These are phyloP conservation scores for Aspergillus carbonarius DNA, from an alignment of 2,329 filamentous ascomycete genomes.

Conservation along the genomic window DNA sequence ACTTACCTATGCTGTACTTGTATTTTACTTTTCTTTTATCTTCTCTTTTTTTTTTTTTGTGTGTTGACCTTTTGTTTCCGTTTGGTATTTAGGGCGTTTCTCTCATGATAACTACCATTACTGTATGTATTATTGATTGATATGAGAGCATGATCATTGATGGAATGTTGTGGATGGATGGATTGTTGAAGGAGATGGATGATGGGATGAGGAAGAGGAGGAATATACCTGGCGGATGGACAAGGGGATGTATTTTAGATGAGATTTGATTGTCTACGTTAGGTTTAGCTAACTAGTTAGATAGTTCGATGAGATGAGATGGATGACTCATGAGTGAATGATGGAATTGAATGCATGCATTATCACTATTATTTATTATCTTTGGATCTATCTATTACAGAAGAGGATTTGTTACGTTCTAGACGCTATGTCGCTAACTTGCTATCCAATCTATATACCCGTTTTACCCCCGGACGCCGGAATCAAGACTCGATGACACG, in stretches of 20 bases:
- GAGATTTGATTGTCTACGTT: neutral
- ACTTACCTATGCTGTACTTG: neutral
- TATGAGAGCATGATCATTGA: constrained; percentile 14
- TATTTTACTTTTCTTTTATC: constrained; percentile 6
- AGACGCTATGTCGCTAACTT: too few relatives aligned
- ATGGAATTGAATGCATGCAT: constrained; percentile 2
- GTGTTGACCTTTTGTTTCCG: neutral
- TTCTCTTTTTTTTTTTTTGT: neutral
- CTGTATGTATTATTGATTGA: constrained; percentile 11
- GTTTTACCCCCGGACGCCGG: too few relatives aligned
- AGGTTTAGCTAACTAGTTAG: neutral
- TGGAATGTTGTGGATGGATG: constrained; percentile 1
- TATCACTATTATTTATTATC: neutral
- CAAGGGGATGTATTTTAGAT: too few relatives aligned
- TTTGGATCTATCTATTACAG: too few relatives aligned
- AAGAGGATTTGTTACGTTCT: too few relatives aligned
- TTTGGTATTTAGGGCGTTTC: neutral
- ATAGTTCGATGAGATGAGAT: constrained; percentile 1
- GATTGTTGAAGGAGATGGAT: neutral
- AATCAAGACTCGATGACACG: too few relatives aligned
- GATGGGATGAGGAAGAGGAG: neutral
- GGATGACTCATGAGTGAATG: constrained; percentile 19
- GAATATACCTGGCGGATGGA: neutral
- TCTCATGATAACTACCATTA: neutral
- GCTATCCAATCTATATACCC: too few relatives aligned